Evolutionary conservation across 345 rosid genomes (phyloP).

Genomic region (Cardamine occulta): DNA sequence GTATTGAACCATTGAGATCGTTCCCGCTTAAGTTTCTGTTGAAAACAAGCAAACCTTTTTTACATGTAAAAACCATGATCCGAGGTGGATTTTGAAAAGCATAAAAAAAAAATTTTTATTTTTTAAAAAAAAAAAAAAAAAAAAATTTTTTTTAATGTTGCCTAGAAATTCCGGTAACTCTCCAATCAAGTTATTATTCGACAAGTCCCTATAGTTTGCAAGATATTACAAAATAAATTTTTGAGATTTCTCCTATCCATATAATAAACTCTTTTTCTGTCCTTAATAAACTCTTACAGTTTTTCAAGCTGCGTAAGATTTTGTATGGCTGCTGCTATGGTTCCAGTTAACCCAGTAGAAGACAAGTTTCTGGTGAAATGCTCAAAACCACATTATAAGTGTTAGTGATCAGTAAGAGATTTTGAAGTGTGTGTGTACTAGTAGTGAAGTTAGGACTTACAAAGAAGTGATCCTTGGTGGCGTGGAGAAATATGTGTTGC

Average conservation of each 20-base stretch:
- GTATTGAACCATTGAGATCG: too few relatives aligned
- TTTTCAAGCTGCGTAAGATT: constrained; percentile 27
- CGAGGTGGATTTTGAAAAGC: background rate
- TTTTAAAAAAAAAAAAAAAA: too few relatives aligned
- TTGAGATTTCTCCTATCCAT: background rate
- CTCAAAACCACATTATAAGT: too few relatives aligned
- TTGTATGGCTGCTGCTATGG: constrained; percentile 39
- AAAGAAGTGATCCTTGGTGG: constrained; percentile 27
- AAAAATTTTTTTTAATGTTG: too few relatives aligned
- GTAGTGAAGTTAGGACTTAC: constrained; percentile 2
- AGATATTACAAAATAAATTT: background rate
- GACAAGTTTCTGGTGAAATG: constrained; percentile 41
- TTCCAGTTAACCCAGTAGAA: constrained; percentile 47
- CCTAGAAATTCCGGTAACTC: too few relatives aligned
- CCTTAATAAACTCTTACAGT: background rate
- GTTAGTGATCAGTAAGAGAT: background rate
- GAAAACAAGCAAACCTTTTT: background rate
- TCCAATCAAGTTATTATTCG: too few relatives aligned
- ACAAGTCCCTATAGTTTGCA: too few relatives aligned
- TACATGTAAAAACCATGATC: background rate
- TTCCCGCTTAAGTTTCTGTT: constrained; percentile 9
- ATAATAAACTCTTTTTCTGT: too few relatives aligned
- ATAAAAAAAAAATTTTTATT: too few relatives aligned
- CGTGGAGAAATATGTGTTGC: background rate
- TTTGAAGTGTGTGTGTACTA: background rate